Base-by-base conservation (phyloP, 2,329 filamentous ascomycete species). In the Stachybotrys echinatus region DNA sequence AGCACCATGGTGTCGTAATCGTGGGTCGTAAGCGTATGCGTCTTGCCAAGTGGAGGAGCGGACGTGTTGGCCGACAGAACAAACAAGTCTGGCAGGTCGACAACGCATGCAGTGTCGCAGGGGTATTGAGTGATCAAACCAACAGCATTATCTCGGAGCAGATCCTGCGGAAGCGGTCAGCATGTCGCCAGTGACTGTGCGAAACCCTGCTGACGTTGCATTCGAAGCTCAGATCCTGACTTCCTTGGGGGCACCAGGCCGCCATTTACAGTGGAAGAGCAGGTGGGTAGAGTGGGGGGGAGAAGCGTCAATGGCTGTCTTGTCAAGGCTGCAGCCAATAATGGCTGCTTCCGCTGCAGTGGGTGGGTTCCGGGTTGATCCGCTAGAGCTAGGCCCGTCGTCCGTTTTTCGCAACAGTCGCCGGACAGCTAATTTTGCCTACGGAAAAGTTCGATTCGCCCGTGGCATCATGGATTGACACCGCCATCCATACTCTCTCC, bases 1-100 rank as follows among this genome's bases (percentile, higher is more conserved):
- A 88, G 74, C 18, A 92, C 87, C 88, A 92, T 92, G 3, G 5
- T 53, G 42, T 34, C 27, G 27, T 34, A 14, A 14, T 14, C 27
- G n/a, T n/a, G n/a, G n/a, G n/a, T n/a, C n/a, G n/a, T n/a, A n/a
- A n/a, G n/a, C n/a, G n/a, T n/a, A n/a, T n/a, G n/a, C n/a, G n/a
- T n/a, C n/a, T n/a, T n/a, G n/a, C n/a, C n/a, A n/a, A n/a, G n/a
- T n/a, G n/a, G n/a, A n/a, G n/a, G n/a, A n/a, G n/a, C n/a, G n/a
- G n/a, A n/a, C n/a, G n/a, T 34, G 27, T 5, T 34, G 27, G 10
- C 27, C 27, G 3, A 34, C 5, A 31, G 27, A 34, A 34, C 27
- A 34, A 2, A 8, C 10, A 34, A 8, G 10, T 34, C 27, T n/a
- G n/a, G n/a, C n/a, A n/a, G 3, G 3, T 34, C 3, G 14, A 10